Conservation (phyloP, 495 filamentous ascomycete species). For the Thozetella sp. region DNA sequence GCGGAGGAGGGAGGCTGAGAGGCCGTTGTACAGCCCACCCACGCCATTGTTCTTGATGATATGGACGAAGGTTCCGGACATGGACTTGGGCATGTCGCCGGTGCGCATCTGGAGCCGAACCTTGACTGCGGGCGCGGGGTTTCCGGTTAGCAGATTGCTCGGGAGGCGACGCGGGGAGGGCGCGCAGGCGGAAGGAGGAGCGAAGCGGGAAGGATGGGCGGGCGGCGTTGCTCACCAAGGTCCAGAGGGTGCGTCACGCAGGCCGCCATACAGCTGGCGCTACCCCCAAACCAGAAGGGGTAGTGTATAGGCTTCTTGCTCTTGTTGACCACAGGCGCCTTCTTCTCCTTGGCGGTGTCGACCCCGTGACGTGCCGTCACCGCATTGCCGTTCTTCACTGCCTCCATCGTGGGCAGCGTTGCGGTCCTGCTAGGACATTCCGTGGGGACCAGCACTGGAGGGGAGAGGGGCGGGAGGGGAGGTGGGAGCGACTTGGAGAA, state of each 20-base stretch:
- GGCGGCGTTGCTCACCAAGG: conserved; percentile 54
- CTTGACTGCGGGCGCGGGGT: conserved; percentile 31
- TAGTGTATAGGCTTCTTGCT: conserved; percentile 54
- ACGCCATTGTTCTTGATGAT: conserved; percentile 66
- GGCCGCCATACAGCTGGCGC: conserved; percentile 86
- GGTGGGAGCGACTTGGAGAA: too few relatives aligned
- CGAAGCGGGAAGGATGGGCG: not conserved
- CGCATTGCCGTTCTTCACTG: conserved; percentile 6
- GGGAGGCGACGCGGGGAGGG: conserved; percentile 25
- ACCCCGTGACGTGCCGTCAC: not conserved
- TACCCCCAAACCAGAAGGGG: conserved; percentile 95
- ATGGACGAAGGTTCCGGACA: conserved; percentile 81
- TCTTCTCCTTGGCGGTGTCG: conserved; percentile 5
- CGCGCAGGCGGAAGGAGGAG: not conserved
- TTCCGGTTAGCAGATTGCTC: conserved; percentile 41
- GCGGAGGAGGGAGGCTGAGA: conserved; percentile 89
- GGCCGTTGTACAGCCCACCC: conserved; percentile 79
- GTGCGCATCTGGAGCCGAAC: conserved; percentile 87
- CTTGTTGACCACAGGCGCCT: conserved; percentile 14
- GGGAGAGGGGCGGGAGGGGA: not conserved
- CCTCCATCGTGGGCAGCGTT: conserved; percentile 11
- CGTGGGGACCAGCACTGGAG: conserved; percentile 1
- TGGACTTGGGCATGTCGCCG: conserved; percentile 65
- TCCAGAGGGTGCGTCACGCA: conserved; percentile 90
- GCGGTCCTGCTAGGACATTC: conserved; percentile 20